Conservation (phyloP, 73 alveolate genomes). For the Paramecium caudatum region DNA sequence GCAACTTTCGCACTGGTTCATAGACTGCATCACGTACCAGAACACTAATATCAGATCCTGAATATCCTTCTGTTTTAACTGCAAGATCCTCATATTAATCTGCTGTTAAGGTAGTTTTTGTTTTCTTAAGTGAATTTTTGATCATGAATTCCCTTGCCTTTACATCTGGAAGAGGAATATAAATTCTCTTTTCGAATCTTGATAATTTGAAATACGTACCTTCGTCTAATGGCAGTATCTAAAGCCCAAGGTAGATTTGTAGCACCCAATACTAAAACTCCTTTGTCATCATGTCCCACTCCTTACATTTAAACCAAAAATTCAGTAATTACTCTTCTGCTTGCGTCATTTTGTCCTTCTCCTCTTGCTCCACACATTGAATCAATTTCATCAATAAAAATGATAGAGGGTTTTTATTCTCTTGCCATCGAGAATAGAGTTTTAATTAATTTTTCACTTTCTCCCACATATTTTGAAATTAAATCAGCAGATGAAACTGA, state of each 20-base stretch:
- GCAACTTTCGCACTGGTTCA: constrained; percentile 90
- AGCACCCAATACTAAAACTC: constrained; percentile 98
- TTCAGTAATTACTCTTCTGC: constrained; percentile 97
- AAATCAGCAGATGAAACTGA: constrained; percentile 88
- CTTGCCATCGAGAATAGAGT: constrained; percentile 97
- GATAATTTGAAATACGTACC: not conserved
- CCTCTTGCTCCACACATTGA: constrained; percentile 95
- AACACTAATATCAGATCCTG: constrained; percentile 92
- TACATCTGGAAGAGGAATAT: constrained; percentile 97
- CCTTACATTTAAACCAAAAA: constrained; percentile 98
- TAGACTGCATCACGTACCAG: constrained; percentile 93
- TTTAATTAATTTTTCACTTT: constrained; percentile 92
- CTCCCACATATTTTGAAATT: constrained; percentile 94
- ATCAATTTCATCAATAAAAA: constrained; percentile 98
- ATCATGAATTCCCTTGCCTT: constrained; percentile 90
- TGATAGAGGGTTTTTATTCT: constrained; percentile 97
- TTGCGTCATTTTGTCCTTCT: constrained; percentile 98
- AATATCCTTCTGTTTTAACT: constrained; percentile 89
- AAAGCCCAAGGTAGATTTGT: constrained; percentile 99
- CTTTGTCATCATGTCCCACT: constrained; percentile 96
- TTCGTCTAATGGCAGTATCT: constrained; percentile 98
- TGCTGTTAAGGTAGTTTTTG: constrained; percentile 88
- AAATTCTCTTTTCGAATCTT: constrained; percentile 98
- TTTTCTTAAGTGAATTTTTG: constrained; percentile 86
- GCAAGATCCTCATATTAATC: constrained; percentile 89